phyloP scores from a whole-genome alignment of 139 green algal genomes.

The Asterochloris erici region DNA sequence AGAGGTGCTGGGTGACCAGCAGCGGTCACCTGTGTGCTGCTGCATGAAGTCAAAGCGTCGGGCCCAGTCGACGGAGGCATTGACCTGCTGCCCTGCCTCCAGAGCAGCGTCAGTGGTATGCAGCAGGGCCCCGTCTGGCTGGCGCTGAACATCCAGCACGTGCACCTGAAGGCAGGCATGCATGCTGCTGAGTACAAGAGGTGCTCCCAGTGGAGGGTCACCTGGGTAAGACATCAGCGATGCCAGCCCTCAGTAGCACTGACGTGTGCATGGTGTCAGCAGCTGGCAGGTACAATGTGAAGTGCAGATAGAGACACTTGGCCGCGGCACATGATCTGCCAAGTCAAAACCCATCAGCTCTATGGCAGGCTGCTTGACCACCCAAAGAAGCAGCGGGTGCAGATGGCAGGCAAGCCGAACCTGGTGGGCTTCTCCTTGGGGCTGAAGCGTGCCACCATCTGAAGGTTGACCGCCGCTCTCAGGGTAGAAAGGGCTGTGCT shows the following conservation, averaged over 20 bases:
- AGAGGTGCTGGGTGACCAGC: not conserved
- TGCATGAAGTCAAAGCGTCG: slow-evolving; percentile 24
- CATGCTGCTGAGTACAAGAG: no score
- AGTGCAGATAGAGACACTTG: not conserved
- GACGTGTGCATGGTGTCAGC: not conserved
- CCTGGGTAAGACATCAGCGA: not conserved
- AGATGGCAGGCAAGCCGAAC: not conserved
- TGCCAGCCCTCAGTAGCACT: not conserved
- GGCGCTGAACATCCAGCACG: slow-evolving; percentile 10
- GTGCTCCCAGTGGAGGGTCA: no score
- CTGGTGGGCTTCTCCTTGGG: not conserved
- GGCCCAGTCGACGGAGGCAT: slow-evolving; percentile 12
- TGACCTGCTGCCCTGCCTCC: not conserved
- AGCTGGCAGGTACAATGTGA: not conserved
- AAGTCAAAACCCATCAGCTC: not conserved
- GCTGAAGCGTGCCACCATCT: slow-evolving; percentile 5
- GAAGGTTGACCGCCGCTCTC: slow-evolving; percentile 13
- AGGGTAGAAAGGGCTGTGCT: slow-evolving; percentile 7
- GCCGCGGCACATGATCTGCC: not conserved
- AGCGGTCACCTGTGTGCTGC: slow-evolving; percentile 20
- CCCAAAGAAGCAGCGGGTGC: not conserved
- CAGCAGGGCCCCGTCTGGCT: not conserved
- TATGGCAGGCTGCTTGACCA: not conserved
- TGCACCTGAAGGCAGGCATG: not conserved
- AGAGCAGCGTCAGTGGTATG: slow-evolving; percentile 4